These are phyloP conservation scores for Leccinum variicolor DNA, from an alignment of 768 basidiomycete species.

Conservation along the genomic window DNA sequence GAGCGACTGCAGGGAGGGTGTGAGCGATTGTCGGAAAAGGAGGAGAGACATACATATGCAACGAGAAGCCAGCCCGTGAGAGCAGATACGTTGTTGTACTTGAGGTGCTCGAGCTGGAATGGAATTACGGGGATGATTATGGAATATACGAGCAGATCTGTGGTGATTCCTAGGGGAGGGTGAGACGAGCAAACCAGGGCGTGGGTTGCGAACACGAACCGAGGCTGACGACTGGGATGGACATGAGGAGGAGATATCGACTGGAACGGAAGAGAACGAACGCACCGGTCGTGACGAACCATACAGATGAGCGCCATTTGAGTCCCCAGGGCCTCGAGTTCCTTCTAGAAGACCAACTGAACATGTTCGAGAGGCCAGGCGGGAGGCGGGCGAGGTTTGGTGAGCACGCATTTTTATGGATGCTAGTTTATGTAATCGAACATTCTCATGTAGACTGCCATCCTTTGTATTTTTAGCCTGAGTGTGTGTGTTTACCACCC, in stretches of 20 bases:
- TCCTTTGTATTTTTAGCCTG: not conserved
- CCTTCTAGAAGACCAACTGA: not conserved
- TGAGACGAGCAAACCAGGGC: not conserved
- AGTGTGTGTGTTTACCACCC: not conserved
- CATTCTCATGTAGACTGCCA: not conserved
- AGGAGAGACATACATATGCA: constrained; percentile 44
- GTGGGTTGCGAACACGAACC: constrained; percentile 32
- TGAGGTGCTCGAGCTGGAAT: constrained; percentile 53
- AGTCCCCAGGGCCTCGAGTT: constrained; percentile 40
- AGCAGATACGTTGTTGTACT: constrained; percentile 44
- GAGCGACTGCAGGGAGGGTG: constrained; percentile 39
- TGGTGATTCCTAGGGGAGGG: constrained; percentile 33
- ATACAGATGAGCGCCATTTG: constrained; percentile 55
- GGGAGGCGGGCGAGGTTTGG: not conserved
- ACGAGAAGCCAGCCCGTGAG: constrained; percentile 60
- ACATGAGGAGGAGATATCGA: not conserved
- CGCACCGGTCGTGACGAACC: constrained; percentile 49
- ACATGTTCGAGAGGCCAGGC: not conserved
- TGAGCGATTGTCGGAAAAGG: not conserved
- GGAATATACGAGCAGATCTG: constrained; percentile 59
- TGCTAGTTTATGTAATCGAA: not conserved
- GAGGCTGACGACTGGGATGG: constrained; percentile 42
- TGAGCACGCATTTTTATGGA: constrained; percentile 6
- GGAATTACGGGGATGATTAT: constrained; percentile 63
- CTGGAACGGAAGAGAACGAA: not conserved